Percentiles rank a stretch among this genome's conserved stretches.
These are phyloP conservation scores for Orbilia quercus DNA, from an alignment of 2,329 filamentous ascomycete species.

Conservation along the genomic window DNA sequence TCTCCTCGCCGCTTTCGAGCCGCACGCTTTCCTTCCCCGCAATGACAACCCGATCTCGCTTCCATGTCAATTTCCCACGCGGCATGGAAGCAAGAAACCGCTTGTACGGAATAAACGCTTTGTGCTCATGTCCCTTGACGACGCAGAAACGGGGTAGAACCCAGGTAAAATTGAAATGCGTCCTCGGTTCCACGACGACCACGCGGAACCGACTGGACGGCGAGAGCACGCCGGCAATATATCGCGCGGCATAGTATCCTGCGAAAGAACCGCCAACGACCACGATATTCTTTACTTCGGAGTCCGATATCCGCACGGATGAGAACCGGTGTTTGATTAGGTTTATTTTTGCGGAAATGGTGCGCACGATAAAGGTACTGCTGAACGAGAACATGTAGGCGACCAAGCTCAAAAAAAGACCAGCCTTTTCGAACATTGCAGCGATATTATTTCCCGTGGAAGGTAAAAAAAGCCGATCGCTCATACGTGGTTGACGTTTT, in stretches of 20 bases:
- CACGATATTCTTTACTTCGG: constrained; percentile 66
- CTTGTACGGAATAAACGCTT: constrained; percentile 72
- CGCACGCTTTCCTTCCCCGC: constrained; percentile 64
- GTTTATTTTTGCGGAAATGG: background rate
- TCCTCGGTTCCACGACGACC: constrained; percentile 71
- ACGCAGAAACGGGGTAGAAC: constrained; percentile 72
- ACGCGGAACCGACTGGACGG: constrained; percentile 66
- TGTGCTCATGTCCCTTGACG: constrained; percentile 69
- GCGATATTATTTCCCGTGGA: no score
- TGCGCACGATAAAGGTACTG: background rate
- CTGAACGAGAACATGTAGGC: background rate
- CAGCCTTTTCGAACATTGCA: no score
- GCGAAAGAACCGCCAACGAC: constrained; percentile 71
- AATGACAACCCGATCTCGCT: constrained; percentile 64
- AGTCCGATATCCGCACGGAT: background rate
- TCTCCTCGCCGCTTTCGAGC: constrained; percentile 64
- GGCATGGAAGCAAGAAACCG: constrained; percentile 63
- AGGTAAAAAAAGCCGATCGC: no score
- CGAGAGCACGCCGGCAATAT: constrained; percentile 67
- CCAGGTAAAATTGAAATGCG: constrained; percentile 73
- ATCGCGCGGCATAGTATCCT: constrained; percentile 67
- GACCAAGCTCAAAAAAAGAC: background rate
- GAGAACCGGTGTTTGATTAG: background rate
- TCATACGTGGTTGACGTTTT: background rate
- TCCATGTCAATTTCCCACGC: constrained; percentile 63